Base-by-base conservation (phyloP, 2,329 filamentous ascomycete species). In the Alternaria hordeiaustralica region DNA sequence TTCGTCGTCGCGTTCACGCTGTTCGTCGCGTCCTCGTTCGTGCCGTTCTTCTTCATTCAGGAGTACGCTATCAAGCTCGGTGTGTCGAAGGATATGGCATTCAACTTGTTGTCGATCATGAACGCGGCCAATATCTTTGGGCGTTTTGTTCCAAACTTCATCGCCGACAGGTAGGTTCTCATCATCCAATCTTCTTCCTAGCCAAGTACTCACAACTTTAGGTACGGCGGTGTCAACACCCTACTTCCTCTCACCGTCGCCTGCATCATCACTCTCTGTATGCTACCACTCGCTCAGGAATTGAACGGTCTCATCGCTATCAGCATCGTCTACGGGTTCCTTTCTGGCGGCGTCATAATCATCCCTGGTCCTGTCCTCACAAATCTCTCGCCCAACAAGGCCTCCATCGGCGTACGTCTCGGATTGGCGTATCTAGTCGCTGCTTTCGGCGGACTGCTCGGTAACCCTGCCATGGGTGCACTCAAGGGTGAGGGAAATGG, bases 21-120 rank as follows among this genome's bases (percentile, higher is more conserved):
- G 5, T 64, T 69, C 30, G 60, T 70, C 11, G 60, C 67, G 1
- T 67, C 63, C 2, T 61, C 64, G 3, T 69, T 66, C 18, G 66
- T 67, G 4, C 70, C 69, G 0, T 71, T 67, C 58, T 74, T 71
- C 63, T 74, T 70, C 58, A 66, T 72, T 20, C 66, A 69, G 33
- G 65, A 69, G 26, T 72, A 71, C 58, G 70, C 66, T 18, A 58
- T 72, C 9, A 41, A 50, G n/a, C 50, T 72, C 18, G 67, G 69
- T 12, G 58, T 69, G 13, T 50, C 55, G 55, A 71, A 81, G 4
- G 82, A 84, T 0, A 78, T 90, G 3, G 86, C 87, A 0, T 89
- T 87, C 68, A 91, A 90, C 69, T 80, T 91, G n/a, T 79, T 92
- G 6, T 84, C 89, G 3, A 88, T 92, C 63, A 81, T 91, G 63